A percentile compares a stretch with the other conserved stretches of the same genome.
Evolutionary conservation across 768 basidiomycete species (phyloP).

Genomic region (Podaxis mareebaensis): DNA sequence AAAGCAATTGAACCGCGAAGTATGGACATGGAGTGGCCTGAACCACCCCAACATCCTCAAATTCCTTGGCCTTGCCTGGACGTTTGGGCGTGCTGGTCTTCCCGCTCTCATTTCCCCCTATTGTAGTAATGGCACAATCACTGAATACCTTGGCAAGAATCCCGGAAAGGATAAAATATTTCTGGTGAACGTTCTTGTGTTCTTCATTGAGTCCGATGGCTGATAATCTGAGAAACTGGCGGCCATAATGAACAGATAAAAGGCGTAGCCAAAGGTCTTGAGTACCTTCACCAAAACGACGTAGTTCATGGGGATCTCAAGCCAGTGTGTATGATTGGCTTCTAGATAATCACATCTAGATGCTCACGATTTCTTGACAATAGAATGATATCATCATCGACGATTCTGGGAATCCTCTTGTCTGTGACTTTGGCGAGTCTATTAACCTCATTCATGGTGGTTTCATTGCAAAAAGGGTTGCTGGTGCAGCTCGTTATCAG

Average conservation of each 20-base stretch:
- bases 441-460: not conserved
- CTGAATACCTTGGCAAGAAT: constrained; percentile 12
- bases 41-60: constrained; percentile 16
- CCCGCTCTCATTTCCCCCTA: constrained; percentile 20
- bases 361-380: not conserved
- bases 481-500: not conserved
- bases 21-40: not conserved
- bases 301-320: not conserved
- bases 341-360: too few relatives aligned
- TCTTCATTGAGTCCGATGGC: too few relatives aligned
- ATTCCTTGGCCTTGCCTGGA: constrained; percentile 15
- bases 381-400: not conserved
- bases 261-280: not conserved
- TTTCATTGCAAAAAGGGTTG: not conserved
- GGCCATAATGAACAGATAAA: not conserved
- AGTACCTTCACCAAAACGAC: not conserved
- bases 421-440: not conserved
- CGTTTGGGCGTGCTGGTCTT: not conserved
- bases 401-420: not conserved
- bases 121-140: constrained; percentile 11
- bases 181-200: not conserved
- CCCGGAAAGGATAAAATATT: not conserved
- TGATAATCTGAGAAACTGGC: not conserved
- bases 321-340: not conserved
- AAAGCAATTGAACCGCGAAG: not conserved